Evolutionary conservation across 805 yeast species (phyloP).

Genomic region (Cyberlindnera americana): DNA sequence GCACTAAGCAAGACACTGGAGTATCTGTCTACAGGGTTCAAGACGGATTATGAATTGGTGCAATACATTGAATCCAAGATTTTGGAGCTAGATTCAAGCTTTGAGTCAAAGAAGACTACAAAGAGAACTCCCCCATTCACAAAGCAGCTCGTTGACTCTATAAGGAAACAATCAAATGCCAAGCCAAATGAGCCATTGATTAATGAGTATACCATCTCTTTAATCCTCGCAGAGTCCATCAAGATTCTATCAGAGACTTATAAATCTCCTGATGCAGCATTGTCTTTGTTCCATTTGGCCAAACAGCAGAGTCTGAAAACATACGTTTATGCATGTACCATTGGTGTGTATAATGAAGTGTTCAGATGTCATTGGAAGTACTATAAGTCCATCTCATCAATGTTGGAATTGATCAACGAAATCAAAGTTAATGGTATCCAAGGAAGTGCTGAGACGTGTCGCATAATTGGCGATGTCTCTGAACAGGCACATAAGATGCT

Average conservation of each 20-base stretch:
- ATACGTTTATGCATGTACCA: conserved; percentile 35
- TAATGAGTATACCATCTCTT: conserved; percentile 18
- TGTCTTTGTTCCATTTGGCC: conserved; percentile 33
- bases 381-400: conserved; percentile 34
- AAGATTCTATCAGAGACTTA: conserved; percentile 8
- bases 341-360: conserved; percentile 36
- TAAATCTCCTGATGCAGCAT: conserved; percentile 25
- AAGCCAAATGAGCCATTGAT: conserved; percentile 12
- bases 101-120: not conserved
- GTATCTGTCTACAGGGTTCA: not conserved
- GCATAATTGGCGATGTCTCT: conserved; percentile 9
- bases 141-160: conserved; percentile 1
- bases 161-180: not conserved
- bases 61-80: conserved; percentile 9
- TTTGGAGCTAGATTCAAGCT: conserved; percentile 4
- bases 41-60: conserved; percentile 9
- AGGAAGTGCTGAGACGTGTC: conserved; percentile 33
- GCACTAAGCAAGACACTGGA: conserved; percentile 9
- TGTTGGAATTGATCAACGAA: conserved; percentile 36
- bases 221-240: conserved; percentile 11
- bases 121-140: not conserved
- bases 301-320: conserved; percentile 32
- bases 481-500: conserved; percentile 14
- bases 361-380: conserved; percentile 36
- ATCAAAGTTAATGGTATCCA: conserved; percentile 39